Conservation (phyloP, 768 basidiomycete genomes). For the Serendipita indica region DNA sequence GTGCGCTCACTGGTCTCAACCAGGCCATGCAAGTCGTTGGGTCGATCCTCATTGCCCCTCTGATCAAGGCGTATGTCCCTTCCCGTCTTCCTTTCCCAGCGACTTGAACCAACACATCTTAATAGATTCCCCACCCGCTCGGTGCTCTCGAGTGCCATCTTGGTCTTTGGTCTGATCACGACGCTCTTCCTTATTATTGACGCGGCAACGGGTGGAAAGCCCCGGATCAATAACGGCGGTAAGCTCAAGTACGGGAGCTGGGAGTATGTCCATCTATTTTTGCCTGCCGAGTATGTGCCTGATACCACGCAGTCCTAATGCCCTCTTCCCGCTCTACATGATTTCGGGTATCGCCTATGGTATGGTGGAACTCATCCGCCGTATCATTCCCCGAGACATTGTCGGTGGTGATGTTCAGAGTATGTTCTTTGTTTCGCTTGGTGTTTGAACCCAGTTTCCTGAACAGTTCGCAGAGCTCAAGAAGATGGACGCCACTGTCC, state of each 20-base stretch:
- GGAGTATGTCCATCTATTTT: neutral
- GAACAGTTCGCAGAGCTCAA: slow-evolving; percentile 8
- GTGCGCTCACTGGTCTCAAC: slow-evolving; percentile 18
- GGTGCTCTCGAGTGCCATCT: slow-evolving; percentile 18
- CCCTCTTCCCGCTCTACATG: slow-evolving; percentile 16
- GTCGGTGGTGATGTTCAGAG: slow-evolving; percentile 19
- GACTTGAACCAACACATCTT: neutral
- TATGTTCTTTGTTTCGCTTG: slow-evolving; percentile 9
- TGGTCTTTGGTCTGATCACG: slow-evolving; percentile 18
- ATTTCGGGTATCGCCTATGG: slow-evolving; percentile 19
- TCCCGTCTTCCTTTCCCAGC: no score
- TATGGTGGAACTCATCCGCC: slow-evolving; percentile 21
- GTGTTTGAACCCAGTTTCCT: neutral
- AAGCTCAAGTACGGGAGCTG: neutral
- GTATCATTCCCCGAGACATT: slow-evolving; percentile 18
- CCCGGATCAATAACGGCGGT: neutral
- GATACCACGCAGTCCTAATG: neutral
- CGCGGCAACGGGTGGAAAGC: neutral
- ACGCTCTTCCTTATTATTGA: slow-evolving; percentile 19
- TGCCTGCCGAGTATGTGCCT: neutral
- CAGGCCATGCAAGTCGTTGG: slow-evolving; percentile 19
- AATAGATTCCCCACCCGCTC: slow-evolving; percentile 16
- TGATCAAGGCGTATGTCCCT: no score
- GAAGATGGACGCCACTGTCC: slow-evolving; percentile 19
- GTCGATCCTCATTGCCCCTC: slow-evolving; percentile 20